A percentile compares a stretch with the other conserved stretches of the same genome.
Evolutionary conservation across 192 early-diverging fungal genomes (phyloP).

Genomic region (Helicostylum pulchrum): DNA sequence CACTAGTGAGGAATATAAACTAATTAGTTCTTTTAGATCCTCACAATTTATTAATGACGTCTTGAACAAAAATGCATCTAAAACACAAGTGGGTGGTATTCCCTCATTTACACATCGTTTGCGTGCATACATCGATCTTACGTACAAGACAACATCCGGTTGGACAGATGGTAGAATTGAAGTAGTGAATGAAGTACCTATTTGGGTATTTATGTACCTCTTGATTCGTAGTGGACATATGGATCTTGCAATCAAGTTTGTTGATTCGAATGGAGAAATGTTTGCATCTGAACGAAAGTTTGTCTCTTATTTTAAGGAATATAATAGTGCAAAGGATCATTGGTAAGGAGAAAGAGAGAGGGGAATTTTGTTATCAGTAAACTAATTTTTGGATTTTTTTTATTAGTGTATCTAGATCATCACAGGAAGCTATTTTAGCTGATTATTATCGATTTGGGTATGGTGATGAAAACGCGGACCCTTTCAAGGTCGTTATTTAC

Average conservation of each 20-base stretch:
- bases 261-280: slow-evolving; percentile 53
- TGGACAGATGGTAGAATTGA: slow-evolving; percentile 41
- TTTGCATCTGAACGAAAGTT: slow-evolving; percentile 65
- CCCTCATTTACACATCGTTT: slow-evolving; percentile 72
- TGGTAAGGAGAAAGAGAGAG: slow-evolving; percentile 6
- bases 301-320: slow-evolving; percentile 68
- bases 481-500: slow-evolving; percentile 90
- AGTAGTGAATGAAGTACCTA: slow-evolving; percentile 54
- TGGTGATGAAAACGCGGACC: slow-evolving; percentile 58
- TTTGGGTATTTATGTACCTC: slow-evolving; percentile 88
- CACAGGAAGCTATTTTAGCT: slow-evolving; percentile 55
- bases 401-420: slow-evolving; percentile 38
- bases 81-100: slow-evolving; percentile 74
- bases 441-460: slow-evolving; percentile 52
- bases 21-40: slow-evolving; percentile 26
- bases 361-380: neutral
- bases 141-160: slow-evolving; percentile 56
- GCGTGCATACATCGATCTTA: slow-evolving; percentile 68
- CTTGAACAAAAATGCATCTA: slow-evolving; percentile 58
- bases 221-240: slow-evolving; percentile 74
- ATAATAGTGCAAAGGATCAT: slow-evolving; percentile 44
- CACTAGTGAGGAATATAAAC: neutral
- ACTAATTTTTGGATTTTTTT: neutral
- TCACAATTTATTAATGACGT: slow-evolving; percentile 46
- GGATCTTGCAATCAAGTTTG: slow-evolving; percentile 67